phyloP scores from a whole-genome alignment of 1,284 basidiomycete species.

The Ganoderma sp. region DNA sequence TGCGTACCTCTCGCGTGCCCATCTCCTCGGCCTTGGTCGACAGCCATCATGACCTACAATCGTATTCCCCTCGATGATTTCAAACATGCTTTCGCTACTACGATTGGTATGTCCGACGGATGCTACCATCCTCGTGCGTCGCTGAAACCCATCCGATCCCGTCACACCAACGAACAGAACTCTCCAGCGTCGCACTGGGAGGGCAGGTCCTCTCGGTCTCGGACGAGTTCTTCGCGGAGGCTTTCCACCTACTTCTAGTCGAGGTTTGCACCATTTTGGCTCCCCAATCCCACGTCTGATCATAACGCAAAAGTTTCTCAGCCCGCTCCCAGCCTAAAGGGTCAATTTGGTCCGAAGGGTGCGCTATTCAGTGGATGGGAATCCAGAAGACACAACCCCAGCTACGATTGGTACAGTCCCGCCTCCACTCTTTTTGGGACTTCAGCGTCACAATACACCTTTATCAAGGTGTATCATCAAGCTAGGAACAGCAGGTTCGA shows the following conservation, averaged over 20 bases:
- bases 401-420: conserved; percentile 83
- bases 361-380: conserved; percentile 98
- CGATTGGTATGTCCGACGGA: conserved; percentile 57
- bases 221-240: conserved; percentile 96
- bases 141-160: conserved; percentile 6
- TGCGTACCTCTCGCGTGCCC: neutral
- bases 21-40: neutral
- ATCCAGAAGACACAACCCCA: conserved; percentile 85
- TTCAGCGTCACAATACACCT: neutral
- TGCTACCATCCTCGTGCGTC: neutral
- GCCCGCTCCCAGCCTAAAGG: conserved; percentile 85
- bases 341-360: conserved; percentile 95
- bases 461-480: conserved; percentile 83
- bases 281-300: neutral
- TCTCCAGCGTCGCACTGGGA: conserved; percentile 88
- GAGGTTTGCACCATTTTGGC: conserved; percentile 56
- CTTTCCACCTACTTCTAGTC: conserved; percentile 82
- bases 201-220: conserved; percentile 79
- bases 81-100: conserved; percentile 54
- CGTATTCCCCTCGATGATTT: conserved; percentile 62
- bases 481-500: conserved; percentile 79
- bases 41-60: conserved; percentile 46
- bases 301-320: conserved; percentile 39
- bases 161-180: conserved; percentile 57
- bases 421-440: neutral